Conservation (phyloP, 768 basidiomycete species). For the Pisolithus marmoratus region DNA sequence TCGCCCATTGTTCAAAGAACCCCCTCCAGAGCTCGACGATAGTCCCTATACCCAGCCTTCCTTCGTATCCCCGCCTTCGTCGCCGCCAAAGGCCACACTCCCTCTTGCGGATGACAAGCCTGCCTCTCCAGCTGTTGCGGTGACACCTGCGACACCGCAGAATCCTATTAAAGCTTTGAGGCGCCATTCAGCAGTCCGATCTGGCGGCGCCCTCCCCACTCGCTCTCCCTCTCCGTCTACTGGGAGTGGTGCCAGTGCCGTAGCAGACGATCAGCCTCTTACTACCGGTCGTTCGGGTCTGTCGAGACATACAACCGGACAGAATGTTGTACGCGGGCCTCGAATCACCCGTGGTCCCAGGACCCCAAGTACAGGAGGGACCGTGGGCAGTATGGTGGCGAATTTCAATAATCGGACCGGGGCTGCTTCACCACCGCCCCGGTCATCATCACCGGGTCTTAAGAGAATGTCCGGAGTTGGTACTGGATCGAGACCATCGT, state of each 20-base stretch:
- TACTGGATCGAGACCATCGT: constrained; percentile 3
- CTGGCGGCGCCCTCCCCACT: constrained; percentile 32
- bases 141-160: constrained; percentile 45
- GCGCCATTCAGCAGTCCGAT: constrained; percentile 30
- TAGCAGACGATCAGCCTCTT: constrained; percentile 30
- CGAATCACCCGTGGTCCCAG: constrained; percentile 46
- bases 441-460: constrained; percentile 25
- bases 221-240: constrained; percentile 41
- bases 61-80: constrained; percentile 34
- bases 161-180: constrained; percentile 42
- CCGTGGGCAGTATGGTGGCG: constrained; percentile 51
- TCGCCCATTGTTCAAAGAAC: constrained; percentile 55
- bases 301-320: constrained; percentile 43
- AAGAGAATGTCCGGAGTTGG: constrained; percentile 42
- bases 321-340: constrained; percentile 40
- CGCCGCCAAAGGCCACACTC: constrained; percentile 9
- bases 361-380: constrained; percentile 33
- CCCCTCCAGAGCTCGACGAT: constrained; percentile 54
- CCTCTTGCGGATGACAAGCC: constrained; percentile 17
- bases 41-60: constrained; percentile 31
- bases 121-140: constrained; percentile 29
- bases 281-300: constrained; percentile 30
- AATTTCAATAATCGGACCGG: constrained; percentile 47
- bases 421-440: constrained; percentile 32
- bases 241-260: constrained; percentile 19